Percentiles rank a stretch among this genome's conserved stretches.
Evolutionary conservation across 371 early-diverging fungal genomes (phyloP).

Genomic region (Mortierella sp.): DNA sequence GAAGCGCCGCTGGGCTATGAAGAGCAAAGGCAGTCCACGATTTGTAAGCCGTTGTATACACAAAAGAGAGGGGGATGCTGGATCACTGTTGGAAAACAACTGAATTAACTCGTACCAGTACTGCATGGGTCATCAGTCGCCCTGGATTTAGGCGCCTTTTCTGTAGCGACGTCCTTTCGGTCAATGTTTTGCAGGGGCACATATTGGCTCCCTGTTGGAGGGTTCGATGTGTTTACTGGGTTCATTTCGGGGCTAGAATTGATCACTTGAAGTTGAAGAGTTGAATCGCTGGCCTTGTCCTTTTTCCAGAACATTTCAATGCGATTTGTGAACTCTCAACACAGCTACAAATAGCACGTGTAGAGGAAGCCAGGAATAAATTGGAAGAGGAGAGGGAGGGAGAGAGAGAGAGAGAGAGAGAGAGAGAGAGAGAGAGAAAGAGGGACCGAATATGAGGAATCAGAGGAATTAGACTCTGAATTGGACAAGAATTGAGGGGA

Average conservation of each 20-base stretch:
- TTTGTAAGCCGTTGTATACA: not conserved
- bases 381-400: too few relatives aligned
- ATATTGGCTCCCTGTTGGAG: not conserved
- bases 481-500: too few relatives aligned
- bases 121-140: constrained; percentile 11
- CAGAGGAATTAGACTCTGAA: too few relatives aligned
- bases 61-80: not conserved
- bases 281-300: constrained; percentile 2
- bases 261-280: constrained; percentile 20
- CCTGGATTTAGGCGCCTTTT: not conserved
- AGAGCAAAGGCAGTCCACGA: not conserved
- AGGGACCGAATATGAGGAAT: too few relatives aligned
- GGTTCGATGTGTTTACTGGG: not conserved
- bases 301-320: constrained; percentile 43
- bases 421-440: too few relatives aligned
- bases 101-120: constrained; percentile 5
- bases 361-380: too few relatives aligned
- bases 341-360: too few relatives aligned
- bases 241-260: constrained; percentile 5
- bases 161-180: not conserved
- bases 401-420: too few relatives aligned
- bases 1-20: constrained; percentile 28
- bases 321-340: not conserved
- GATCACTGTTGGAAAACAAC: too few relatives aligned
- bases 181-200: not conserved